Base-by-base conservation (phyloP, 192 early-diverging fungal species). In the Backusella circina region DNA sequence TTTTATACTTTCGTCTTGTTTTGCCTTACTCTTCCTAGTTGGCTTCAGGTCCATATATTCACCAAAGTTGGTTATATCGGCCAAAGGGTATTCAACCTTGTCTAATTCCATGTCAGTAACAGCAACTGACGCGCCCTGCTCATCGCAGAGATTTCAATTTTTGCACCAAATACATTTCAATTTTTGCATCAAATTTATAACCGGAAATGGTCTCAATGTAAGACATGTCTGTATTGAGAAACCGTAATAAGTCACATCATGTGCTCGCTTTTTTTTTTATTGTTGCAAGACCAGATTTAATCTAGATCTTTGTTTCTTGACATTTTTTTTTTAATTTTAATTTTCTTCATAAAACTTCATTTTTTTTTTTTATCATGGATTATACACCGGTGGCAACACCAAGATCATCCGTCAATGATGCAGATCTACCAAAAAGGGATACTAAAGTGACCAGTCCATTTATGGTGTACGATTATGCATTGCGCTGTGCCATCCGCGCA, bases 401-500 rank as follows among this genome's bases (percentile, higher is more conserved):
- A 23, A 57, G 54, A 57, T 57, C 54, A 2, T 57, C 54, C 6
- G 0, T 57, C 18, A 26, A 26, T 9, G 23, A 12, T 26, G 21
- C n/a, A 57, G n/a, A 57, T 21, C 21, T 13, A 57, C 4, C 54
- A 1, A 61, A 61, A 61, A 28, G 26, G 8, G 26, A 61, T 61
- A 12, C 21, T 26, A 61, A 26, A 28, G 54, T 61, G 26, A 12
- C 54, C 23, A 61, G 9, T 26, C 65, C 67, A 10, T 36, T 26
- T 16, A 23, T 41, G n/a, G 81, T 83, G 6, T 83, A 83, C 41
- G 81, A 83, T n/a, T 79, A 70, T 70, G 75, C 72, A 61, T 65
- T 83, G 36, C 81, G 81, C 18, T 83, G 81, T 65, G 81, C 81
- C 30, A 77, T 83, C 51, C 44, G 75, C 33, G 81, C 78, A 21